Conservation (phyloP, 208 protist species). For the Porcisia deanei region DNA sequence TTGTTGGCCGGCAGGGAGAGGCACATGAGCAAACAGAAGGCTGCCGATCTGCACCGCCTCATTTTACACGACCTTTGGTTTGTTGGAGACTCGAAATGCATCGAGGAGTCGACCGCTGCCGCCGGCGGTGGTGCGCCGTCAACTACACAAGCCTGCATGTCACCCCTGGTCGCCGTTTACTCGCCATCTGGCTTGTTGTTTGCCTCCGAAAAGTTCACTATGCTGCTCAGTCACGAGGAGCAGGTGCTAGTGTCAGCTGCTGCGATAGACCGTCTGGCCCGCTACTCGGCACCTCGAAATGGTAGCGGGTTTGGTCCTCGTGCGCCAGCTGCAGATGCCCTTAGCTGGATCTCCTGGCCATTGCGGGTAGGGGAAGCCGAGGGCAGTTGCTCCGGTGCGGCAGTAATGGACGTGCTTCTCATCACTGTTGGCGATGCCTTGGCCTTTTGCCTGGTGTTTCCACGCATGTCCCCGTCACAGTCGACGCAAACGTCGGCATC, state of each 20-base stretch:
- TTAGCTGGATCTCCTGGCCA: slow-evolving; percentile 26
- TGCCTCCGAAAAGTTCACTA: slow-evolving; percentile 43
- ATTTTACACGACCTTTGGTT: slow-evolving; percentile 22
- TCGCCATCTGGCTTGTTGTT: slow-evolving; percentile 60
- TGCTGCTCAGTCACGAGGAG: slow-evolving; percentile 35
- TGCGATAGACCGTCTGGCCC: slow-evolving; percentile 50
- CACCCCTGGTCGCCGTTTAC: slow-evolving; percentile 47
- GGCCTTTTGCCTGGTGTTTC: slow-evolving; percentile 44
- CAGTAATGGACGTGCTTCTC: slow-evolving; percentile 45
- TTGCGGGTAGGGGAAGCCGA: slow-evolving; percentile 10
- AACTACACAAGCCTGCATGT: not conserved
- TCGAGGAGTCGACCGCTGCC: not conserved
- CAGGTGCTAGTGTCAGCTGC: slow-evolving; percentile 44
- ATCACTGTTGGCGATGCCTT: slow-evolving; percentile 55
- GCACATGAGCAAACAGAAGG: not conserved
- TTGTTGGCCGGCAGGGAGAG: slow-evolving; percentile 12
- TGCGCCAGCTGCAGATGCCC: slow-evolving; percentile 5
- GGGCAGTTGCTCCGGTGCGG: not conserved
- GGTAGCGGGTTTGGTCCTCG: not conserved
- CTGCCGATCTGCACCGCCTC: slow-evolving; percentile 6
- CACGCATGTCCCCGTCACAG: not conserved
- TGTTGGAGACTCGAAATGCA: not conserved
- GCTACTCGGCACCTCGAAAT: slow-evolving; percentile 1
- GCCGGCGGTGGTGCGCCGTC: not conserved
- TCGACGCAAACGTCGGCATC: slow-evolving; percentile 1